phyloP scores from a whole-genome alignment of 108 stramenopile genomes.

The Tribonema minus region DNA sequence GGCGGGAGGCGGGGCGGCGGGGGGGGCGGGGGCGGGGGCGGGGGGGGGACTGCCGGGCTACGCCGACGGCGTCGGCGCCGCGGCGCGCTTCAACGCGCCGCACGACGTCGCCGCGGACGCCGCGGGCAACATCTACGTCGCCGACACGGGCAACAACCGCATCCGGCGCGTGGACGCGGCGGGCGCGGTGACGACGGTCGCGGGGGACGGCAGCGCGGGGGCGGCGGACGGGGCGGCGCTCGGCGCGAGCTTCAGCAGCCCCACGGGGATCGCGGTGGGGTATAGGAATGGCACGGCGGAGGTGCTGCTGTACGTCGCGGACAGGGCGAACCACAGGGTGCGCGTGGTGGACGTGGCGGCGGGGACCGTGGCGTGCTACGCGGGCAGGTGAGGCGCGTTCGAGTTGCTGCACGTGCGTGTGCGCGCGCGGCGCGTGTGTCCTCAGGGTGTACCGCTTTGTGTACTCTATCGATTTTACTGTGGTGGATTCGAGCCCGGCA shows the following conservation, averaged over 20 bases:
- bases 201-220: constrained; percentile 55
- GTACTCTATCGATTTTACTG: no score
- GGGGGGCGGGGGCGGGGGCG: constrained; percentile 19
- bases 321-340: constrained; percentile 67
- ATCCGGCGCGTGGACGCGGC: constrained; percentile 62
- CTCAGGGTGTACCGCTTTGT: no score
- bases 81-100: constrained; percentile 62
- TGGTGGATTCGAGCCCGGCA: no score
- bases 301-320: constrained; percentile 62
- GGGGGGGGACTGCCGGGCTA: constrained; percentile 52
- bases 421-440: no score
- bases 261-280: constrained; percentile 65
- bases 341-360: not conserved
- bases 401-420: not conserved
- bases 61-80: constrained; percentile 58
- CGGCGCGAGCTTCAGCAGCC: constrained; percentile 63
- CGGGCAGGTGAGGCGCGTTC: constrained; percentile 55
- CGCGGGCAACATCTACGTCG: constrained; percentile 75
- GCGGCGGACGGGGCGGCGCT: constrained; percentile 35
- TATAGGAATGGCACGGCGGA: constrained; percentile 33
- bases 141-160: constrained; percentile 78
- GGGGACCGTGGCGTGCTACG: constrained; percentile 53
- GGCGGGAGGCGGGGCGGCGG: constrained; percentile 40
- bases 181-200: constrained; percentile 67
- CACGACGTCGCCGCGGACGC: constrained; percentile 71